Base-by-base conservation (phyloP, 2,329 filamentous ascomycete genomes). In the Didymella sp. region DNA sequence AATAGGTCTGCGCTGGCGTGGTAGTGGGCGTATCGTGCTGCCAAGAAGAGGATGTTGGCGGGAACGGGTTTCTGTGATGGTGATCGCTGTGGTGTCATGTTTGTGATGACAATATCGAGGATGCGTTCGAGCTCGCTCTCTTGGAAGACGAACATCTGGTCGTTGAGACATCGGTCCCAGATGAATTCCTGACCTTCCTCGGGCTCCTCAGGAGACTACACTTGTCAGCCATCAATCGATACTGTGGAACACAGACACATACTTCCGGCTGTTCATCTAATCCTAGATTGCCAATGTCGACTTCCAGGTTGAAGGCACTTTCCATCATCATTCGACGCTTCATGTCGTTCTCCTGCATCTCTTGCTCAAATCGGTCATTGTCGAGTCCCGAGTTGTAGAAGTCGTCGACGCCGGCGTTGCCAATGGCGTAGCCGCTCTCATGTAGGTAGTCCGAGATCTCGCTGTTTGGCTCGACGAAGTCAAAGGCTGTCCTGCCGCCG, bases 131-230 rank as follows among this genome's bases (percentile, higher is more conserved):
- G 84, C 72, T 99, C 94, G 73, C 87, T 89, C 66, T 98, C 94
- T 75, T 99, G 95, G 74, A 99, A 99, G 33, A 99, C 95, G 74
- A 99, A 99, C 95, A 99, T 99, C 75, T 99, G 95, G 74, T 99
- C 95, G 73, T 97, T 92, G 45, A 96, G 82, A 76, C 95, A 99
- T 67, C 90, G 85, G 62, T 90, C 90, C 95, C 95, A 99, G 59
- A 97, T 89, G 70, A 99, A 99, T 62, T 98, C 95, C 70, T 96
- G 93, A 54, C 88, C 87, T 56, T 97, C 93, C 69, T 92, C 84
- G 49, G 96, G 91, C 51, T 97, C 93, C 58, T 94, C 92, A 6
- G 73, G 74, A 19, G 72, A 67, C 73, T 68, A 76, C 66, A 54
- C 30, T 19, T 17, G 46, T 64, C 30, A 64, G 59, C 70, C 24